Conservation (phyloP, 1,284 basidiomycete genomes). For the Papiliotrema laurentii region DNA sequence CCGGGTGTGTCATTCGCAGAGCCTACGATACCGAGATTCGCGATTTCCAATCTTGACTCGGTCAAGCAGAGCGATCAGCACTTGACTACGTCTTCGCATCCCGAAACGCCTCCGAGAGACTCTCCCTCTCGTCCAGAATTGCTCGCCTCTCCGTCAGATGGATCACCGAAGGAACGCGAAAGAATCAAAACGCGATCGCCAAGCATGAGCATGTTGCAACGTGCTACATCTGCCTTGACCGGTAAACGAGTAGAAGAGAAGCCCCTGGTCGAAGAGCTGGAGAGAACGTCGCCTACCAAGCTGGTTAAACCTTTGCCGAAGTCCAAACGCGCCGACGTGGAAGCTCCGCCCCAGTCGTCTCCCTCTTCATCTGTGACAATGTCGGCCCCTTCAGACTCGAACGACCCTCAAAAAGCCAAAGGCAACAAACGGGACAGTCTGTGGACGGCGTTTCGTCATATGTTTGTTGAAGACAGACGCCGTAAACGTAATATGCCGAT, state of each 20-base stretch:
- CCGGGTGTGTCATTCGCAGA: too few species aligned
- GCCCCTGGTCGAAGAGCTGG: conserved; percentile 4
- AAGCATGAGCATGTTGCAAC: conserved; percentile 88
- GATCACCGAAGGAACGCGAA: conserved; percentile 22
- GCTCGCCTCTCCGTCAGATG: conserved; percentile 5
- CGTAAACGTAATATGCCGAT: conserved; percentile 31
- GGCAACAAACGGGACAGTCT: conserved; percentile 42
- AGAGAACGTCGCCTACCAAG: conserved; percentile 36
- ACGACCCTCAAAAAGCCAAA: not conserved
- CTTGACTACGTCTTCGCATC: too few species aligned
- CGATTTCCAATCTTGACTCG: too few species aligned
- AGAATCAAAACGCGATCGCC: conserved; percentile 63
- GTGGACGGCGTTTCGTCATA: conserved; percentile 49
- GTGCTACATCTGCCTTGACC: conserved; percentile 77
- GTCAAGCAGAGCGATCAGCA: too few species aligned
- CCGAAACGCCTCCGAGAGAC: too few species aligned
- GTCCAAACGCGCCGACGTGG: not conserved
- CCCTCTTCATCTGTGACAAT: not conserved
- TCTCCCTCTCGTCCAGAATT: conserved; percentile 2
- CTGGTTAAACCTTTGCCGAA: conserved; percentile 27
- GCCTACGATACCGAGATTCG: too few species aligned
- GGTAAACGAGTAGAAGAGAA: conserved; percentile 15
- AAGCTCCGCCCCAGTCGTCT: not conserved
- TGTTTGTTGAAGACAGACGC: conserved; percentile 50
- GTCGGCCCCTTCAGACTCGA: not conserved